Percentiles rank a stretch among this genome's conserved stretches.
phyloP scores from a whole-genome alignment of 176 grass and related monocot species.

The Chloris gayana region DNA sequence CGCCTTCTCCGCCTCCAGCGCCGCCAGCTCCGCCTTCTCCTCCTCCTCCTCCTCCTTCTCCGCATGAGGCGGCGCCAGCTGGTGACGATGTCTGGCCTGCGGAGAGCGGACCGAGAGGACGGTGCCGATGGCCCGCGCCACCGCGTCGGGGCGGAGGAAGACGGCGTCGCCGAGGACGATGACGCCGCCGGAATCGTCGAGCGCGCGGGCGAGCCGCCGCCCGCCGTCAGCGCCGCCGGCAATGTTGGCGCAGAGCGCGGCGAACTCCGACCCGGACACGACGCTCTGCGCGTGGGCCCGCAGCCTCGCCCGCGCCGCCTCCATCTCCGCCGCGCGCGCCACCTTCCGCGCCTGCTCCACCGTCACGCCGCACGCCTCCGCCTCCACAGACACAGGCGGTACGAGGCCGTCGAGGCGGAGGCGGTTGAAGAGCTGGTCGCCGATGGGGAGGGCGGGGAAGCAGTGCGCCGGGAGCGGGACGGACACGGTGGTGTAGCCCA shows the following conservation, averaged over 20 bases:
- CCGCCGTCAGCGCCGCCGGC: constrained; percentile 55
- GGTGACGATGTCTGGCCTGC: not conserved
- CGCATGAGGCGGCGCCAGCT: too few relatives aligned
- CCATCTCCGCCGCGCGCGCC: constrained; percentile 69
- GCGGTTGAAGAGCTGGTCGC: constrained; percentile 58
- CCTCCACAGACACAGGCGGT: not conserved
- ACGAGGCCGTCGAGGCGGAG: constrained; percentile 55
- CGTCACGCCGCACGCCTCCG: constrained; percentile 33
- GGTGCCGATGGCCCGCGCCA: constrained; percentile 65
- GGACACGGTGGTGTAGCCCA: constrained; percentile 31
- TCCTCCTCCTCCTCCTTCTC: constrained; percentile 30
- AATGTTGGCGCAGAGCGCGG: constrained; percentile 66
- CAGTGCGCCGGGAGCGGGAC: constrained; percentile 59
- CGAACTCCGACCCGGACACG: constrained; percentile 69
- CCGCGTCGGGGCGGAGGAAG: constrained; percentile 88
- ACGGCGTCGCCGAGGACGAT: constrained; percentile 75
- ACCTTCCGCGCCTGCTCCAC: constrained; percentile 69
- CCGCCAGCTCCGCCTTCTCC: constrained; percentile 56
- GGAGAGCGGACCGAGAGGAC: constrained; percentile 76
- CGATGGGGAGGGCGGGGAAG: constrained; percentile 74
- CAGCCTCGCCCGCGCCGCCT: constrained; percentile 56
- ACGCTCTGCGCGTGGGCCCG: constrained; percentile 56
- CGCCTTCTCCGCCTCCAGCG: constrained; percentile 65
- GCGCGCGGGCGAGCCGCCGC: constrained; percentile 37
- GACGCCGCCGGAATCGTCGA: constrained; percentile 78